Percentiles rank a stretch among this genome's conserved stretches.
These are phyloP conservation scores for Piedraia hortae DNA, from an alignment of 2,329 filamentous ascomycete genomes.

Conservation along the genomic window DNA sequence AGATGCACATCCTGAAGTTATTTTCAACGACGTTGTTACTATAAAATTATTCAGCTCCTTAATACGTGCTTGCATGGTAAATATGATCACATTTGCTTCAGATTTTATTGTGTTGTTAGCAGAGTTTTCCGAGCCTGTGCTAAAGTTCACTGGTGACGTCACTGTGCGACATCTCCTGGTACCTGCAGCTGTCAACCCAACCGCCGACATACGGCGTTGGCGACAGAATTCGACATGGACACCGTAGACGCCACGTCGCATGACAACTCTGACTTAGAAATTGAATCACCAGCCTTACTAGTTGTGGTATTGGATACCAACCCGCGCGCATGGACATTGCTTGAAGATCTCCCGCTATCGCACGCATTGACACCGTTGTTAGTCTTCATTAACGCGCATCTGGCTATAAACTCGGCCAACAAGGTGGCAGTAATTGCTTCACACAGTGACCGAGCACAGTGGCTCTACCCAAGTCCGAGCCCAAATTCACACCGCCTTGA, in stretches of 20 bases:
- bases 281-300: slow-evolving; percentile 46
- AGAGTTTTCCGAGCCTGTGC: too few relatives aligned
- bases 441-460: slow-evolving; percentile 61
- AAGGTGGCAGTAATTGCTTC: slow-evolving; percentile 78
- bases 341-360: slow-evolving; percentile 51
- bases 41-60: too few relatives aligned
- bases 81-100: too few relatives aligned
- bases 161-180: too few relatives aligned
- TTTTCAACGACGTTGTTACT: too few relatives aligned
- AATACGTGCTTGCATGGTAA: too few relatives aligned
- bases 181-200: too few relatives aligned
- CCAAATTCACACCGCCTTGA: slow-evolving; percentile 2
- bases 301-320: slow-evolving; percentile 89
- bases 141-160: too few relatives aligned
- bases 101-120: too few relatives aligned
- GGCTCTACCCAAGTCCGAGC: slow-evolving; percentile 48
- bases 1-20: too few relatives aligned
- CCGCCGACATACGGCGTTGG: too few relatives aligned
- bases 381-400: slow-evolving; percentile 88
- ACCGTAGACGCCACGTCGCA: slow-evolving; percentile 31
- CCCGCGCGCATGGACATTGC: slow-evolving; percentile 69
- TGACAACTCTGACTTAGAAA: slow-evolving; percentile 10
- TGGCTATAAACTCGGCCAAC: slow-evolving; percentile 81
- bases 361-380: slow-evolving; percentile 69
- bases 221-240: slow-evolving; percentile 34